Base-by-base conservation (phyloP, 2,329 filamentous ascomycete genomes). In the Aspergillus sp. region DNA sequence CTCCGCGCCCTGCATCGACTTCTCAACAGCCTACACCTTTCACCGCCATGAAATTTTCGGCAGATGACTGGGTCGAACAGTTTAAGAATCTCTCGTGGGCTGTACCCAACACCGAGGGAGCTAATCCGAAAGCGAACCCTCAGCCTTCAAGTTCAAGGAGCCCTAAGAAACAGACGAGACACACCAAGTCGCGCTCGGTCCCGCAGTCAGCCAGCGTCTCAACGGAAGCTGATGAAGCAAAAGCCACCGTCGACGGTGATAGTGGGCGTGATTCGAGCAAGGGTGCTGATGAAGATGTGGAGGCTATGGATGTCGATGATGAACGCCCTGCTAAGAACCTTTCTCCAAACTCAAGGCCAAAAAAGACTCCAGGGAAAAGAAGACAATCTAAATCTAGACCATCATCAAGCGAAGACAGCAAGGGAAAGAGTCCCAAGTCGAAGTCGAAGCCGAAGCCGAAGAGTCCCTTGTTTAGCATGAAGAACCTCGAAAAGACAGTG, bases 231-330 rank as follows among this genome's bases (percentile, higher is more conserved):
- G 67, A 68, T 27, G 69, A 71, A 47, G 60, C 58, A 6, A 52
- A 55, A 27, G 51, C 59, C 5, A 69, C 63, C 7, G 40, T 62
- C 27, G 48, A 59, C 32, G 53, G 53, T 5, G 45, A 51, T 26
- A 47, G 43, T n/a, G 48, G 44, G 31, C 50, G 49, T 29, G 45
- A 46, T 6, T 48, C 58, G 7, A 43, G 54, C 9, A 47, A 43
- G 27, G 30, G 46, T 4, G 41, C 32, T n/a, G 44, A 52, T 36
- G 48, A 45, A 19, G 59, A 58, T 33, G 59, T 43, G 5, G 70
- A 73, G 47, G 67, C 65, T 7, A 74, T 74, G 71, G 72, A 75
- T 48, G 60, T 75, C 39, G 72, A 74, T 46, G 65, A 69, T 9
- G 64, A 65, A 7, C 37, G 58, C 8, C 54, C 64, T 12, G 43